Conservation (phyloP, 2,329 filamentous ascomycete genomes). For the Colletotrichum sp. region DNA sequence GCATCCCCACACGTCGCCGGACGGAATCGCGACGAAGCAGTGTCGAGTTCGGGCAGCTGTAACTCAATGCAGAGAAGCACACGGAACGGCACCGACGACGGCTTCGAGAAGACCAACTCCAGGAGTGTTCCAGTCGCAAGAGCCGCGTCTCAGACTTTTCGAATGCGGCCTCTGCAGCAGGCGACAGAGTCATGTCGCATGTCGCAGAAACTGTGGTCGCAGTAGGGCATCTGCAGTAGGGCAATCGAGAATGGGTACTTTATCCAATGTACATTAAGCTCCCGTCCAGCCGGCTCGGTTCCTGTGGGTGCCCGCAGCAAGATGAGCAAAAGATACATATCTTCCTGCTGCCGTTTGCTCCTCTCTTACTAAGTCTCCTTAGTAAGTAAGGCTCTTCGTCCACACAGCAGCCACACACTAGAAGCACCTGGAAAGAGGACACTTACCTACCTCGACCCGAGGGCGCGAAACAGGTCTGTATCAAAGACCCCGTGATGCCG, state of each 20-base stretch:
- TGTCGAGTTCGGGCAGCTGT: background rate
- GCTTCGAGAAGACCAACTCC: background rate
- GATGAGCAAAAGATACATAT: background rate
- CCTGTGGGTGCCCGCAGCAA: background rate
- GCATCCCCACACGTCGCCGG: background rate
- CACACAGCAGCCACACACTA: background rate
- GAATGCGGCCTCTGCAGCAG: background rate
- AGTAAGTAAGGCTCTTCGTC: background rate
- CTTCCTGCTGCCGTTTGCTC: background rate
- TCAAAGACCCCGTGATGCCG: background rate
- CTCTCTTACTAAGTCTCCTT: background rate
- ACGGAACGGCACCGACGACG: background rate
- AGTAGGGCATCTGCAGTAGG: background rate
- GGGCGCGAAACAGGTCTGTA: background rate
- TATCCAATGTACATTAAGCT: background rate
- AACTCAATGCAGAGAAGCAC: background rate
- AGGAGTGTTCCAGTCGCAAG: background rate
- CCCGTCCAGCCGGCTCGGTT: conserved; percentile 1
- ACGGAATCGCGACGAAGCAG: background rate
- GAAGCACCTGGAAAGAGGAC: background rate
- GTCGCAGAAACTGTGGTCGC: background rate
- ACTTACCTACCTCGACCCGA: background rate
- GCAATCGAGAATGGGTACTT: background rate
- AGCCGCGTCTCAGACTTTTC: background rate
- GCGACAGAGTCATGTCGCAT: conserved; percentile 5